Conservation (phyloP, 768 basidiomycete species). For the Mycena leptocephala region DNA sequence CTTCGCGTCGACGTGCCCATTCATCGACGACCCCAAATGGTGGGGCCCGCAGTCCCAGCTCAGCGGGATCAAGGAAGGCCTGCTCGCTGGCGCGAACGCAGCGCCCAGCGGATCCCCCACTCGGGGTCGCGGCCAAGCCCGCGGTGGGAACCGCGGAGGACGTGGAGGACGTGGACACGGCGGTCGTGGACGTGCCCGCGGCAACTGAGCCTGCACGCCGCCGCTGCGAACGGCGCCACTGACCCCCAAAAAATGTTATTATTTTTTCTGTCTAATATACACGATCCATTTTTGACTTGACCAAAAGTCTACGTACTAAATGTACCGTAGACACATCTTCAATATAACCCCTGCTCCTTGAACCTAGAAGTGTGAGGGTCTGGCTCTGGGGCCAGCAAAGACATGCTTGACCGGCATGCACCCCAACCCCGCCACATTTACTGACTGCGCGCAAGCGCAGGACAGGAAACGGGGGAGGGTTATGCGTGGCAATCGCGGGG, state of each 20-base stretch:
- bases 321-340: neutral
- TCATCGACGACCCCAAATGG: neutral
- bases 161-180: neutral
- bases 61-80: neutral
- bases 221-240: neutral
- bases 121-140: neutral
- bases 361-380: neutral
- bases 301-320: neutral
- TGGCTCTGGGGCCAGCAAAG: neutral
- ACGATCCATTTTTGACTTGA: no score
- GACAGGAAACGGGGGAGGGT: conserved; percentile 3
- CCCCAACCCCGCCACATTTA: neutral
- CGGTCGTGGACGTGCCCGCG: neutral
- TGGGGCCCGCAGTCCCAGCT: neutral
- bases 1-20: neutral
- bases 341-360: neutral
- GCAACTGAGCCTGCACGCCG: no score
- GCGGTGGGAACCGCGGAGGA: neutral
- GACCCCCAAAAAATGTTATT: no score
- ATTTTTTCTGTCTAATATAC: no score
- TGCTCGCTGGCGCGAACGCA: neutral
- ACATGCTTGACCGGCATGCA: neutral
- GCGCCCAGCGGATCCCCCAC: no score
- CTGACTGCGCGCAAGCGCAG: neutral
- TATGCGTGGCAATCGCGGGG: neutral